Conservation (phyloP, 768 basidiomycete species). For the Amanita jacksonii region DNA sequence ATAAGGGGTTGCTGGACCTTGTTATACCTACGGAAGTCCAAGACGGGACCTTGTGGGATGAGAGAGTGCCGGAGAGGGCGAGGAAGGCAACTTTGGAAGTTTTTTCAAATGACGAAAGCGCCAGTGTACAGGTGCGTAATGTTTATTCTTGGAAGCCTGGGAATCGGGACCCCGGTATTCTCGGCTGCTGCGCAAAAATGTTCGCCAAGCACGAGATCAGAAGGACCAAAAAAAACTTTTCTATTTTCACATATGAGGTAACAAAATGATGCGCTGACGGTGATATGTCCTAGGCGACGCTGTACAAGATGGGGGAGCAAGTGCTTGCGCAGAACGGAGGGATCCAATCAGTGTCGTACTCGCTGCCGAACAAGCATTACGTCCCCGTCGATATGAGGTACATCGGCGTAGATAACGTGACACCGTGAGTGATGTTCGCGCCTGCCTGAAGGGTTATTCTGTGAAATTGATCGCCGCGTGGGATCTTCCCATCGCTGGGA, state of each 20-base stretch:
- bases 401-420: constrained; percentile 58
- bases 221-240: constrained; percentile 1
- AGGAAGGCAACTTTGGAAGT: constrained; percentile 62
- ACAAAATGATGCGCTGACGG: constrained; percentile 6
- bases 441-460: not conserved
- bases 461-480: constrained; percentile 1
- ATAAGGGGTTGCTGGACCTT: constrained; percentile 46
- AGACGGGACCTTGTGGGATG: constrained; percentile 51
- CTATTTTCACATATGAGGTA: constrained; percentile 4
- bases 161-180: constrained; percentile 1
- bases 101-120: constrained; percentile 84
- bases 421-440: constrained; percentile 36
- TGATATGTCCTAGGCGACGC: constrained; percentile 54
- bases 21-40: constrained; percentile 25
- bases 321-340: constrained; percentile 57
- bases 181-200: not conserved
- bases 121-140: constrained; percentile 75
- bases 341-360: constrained; percentile 56
- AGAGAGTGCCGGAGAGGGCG: constrained; percentile 40
- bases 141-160: not conserved
- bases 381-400: constrained; percentile 80
- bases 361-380: constrained; percentile 92
- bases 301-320: constrained; percentile 80
- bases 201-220: constrained; percentile 3
- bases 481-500: constrained; percentile 1